Conservation (phyloP, 805 yeast genomes). For the Clavispora santaluciae region DNA sequence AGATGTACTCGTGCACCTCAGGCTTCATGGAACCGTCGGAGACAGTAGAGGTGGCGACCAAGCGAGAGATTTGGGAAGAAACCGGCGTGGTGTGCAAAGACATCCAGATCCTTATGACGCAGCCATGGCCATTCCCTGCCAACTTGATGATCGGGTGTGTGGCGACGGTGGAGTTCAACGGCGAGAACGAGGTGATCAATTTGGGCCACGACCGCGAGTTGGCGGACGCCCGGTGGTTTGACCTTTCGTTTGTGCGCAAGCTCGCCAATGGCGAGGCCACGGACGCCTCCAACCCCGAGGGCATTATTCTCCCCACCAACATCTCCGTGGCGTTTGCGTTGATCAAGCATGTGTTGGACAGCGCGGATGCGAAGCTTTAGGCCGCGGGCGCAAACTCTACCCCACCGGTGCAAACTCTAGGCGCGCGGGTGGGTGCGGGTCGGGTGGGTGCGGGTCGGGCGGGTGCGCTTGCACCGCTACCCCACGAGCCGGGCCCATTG, state of each 20-base stretch:
- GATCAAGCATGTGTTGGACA: constrained; percentile 39
- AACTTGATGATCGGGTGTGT: constrained; percentile 91
- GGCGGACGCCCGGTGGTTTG: constrained; percentile 83
- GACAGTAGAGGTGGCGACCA: constrained; percentile 80
- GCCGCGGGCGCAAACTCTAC: background rate
- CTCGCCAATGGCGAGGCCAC: constrained; percentile 27
- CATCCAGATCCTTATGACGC: constrained; percentile 64
- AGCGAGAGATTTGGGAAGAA: constrained; percentile 93
- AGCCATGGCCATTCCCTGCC: constrained; percentile 98
- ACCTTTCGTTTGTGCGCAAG: constrained; percentile 44
- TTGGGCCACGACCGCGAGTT: constrained; percentile 84
- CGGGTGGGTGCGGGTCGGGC: no score
- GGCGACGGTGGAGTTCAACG: constrained; percentile 69
- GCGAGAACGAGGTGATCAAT: constrained; percentile 57
- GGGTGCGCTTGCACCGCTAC: no score
- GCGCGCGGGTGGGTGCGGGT: no score
- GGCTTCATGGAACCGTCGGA: constrained; percentile 97
- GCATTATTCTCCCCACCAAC: constrained; percentile 38
- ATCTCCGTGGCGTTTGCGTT: constrained; percentile 42
- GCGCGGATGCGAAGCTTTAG: constrained; percentile 13
- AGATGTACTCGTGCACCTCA: constrained; percentile 80
- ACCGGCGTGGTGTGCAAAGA: constrained; percentile 68
- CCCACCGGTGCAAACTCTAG: no score
- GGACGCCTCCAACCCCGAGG: constrained; percentile 28
- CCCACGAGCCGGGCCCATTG: no score